Evolutionary conservation across 2,329 filamentous ascomycete genomes (phyloP), one percentile per base, ranked within the genome.

Genomic region (Diaporthe humulicola): DNA sequence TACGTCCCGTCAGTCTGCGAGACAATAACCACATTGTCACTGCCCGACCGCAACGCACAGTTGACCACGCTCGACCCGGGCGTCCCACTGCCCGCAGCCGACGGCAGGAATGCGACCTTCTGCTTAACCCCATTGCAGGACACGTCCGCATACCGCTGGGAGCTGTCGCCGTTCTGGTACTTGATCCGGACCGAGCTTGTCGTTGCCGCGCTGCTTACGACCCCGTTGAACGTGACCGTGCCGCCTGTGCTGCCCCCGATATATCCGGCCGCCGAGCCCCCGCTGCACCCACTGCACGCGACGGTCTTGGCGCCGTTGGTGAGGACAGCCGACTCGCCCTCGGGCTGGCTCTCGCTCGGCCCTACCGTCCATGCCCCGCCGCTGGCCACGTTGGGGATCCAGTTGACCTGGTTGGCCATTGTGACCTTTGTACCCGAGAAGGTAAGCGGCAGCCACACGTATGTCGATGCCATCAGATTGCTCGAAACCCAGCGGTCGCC

Each of bases 361-460:
- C 84, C 86, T 0, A 83, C 80, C 0, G 82, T 81, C 76, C 76
- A 78, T 12, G 73, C 54, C 64, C 67, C 73, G 66, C 42, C 72
- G 22, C 57, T 36, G 33, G 67, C 60, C n/a, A 77, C 77, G 73
- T 78, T 77, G 48, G 79, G 79, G 54, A 88, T 81, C 90, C 91
- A 93, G 75, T 88, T 90, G 25, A 89, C 88, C 42, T 85, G 81
- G 81, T 91, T 87, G 66, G 84, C 81, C 79, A 90, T 86, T 9
- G 79, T 85, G 3, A 90, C 89, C 0, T 83, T 86, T 0, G 85
- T 89, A 0, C 89, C 90, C 0, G 85, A 84, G 74, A 92, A 85
- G 6, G 81, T 84, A 0, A 93, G 83, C 0, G 92, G 92, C 0
- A 93, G 86, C 92, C 92, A 93, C 58, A 93, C 85, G 78, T 93